These are phyloP conservation scores for Apiospora aurea DNA, from an alignment of 2,329 filamentous ascomycete genomes.

Conservation along the genomic window DNA sequence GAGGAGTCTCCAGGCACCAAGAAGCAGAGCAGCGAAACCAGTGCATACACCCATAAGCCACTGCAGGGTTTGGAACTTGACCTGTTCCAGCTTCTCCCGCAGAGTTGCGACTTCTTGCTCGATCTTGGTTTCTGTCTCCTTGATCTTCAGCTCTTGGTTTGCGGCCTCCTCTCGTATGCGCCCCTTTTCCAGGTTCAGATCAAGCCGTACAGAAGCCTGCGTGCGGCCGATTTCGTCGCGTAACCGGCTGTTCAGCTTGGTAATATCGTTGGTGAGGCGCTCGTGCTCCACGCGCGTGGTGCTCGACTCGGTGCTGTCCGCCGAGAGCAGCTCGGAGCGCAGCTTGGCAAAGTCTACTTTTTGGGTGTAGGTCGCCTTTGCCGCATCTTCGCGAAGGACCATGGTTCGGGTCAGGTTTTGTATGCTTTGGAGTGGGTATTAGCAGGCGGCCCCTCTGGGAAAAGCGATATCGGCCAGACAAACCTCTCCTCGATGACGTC, in stretches of 20 bases:
- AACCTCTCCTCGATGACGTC: constrained; percentile 96
- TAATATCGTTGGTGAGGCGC: constrained; percentile 90
- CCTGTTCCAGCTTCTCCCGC: constrained; percentile 90
- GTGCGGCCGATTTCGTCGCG: constrained; percentile 94
- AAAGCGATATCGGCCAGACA: constrained; percentile 23
- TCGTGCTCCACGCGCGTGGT: constrained; percentile 91
- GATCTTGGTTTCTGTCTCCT: constrained; percentile 98
- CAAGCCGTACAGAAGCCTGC: constrained; percentile 88
- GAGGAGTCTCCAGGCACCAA: constrained; percentile 74
- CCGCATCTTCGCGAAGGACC: constrained; percentile 93
- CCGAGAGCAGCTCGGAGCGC: constrained; percentile 68
- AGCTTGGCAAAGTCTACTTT: constrained; percentile 36
- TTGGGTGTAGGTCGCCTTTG: constrained; percentile 76
- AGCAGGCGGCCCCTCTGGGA: neutral
- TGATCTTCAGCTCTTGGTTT: constrained; percentile 95
- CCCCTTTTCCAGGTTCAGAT: constrained; percentile 96
- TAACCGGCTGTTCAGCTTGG: constrained; percentile 87
- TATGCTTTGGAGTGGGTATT: constrained; percentile 63
- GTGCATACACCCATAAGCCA: constrained; percentile 92
- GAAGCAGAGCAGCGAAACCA: constrained; percentile 69
- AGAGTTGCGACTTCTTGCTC: constrained; percentile 95
- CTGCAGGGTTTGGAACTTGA: constrained; percentile 97
- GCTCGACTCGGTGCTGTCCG: constrained; percentile 89
- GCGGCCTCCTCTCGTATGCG: constrained; percentile 96
- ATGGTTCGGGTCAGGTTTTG: constrained; percentile 97